phyloP scores from a whole-genome alignment of 2,329 filamentous ascomycete species.

The Talaromyces pinophilus region DNA sequence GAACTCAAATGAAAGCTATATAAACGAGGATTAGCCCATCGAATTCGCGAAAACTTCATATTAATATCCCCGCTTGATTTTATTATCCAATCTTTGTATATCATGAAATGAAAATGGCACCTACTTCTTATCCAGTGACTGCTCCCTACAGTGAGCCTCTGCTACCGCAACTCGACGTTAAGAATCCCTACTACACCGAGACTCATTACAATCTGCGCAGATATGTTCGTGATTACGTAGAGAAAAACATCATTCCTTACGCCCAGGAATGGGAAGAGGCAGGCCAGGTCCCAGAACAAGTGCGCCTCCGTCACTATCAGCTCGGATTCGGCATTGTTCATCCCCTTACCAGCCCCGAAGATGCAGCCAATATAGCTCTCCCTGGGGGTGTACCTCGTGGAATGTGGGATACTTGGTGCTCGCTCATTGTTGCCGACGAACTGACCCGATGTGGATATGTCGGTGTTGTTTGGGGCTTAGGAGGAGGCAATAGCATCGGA shows the following conservation, averaged over 20 bases:
- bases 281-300: constrained; percentile 52
- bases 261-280: constrained; percentile 66
- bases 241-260: constrained; percentile 59
- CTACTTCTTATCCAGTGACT: constrained; percentile 27
- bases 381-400: constrained; percentile 50
- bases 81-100: not conserved
- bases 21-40: not conserved
- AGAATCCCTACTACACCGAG: constrained; percentile 61
- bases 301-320: constrained; percentile 40
- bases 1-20: not conserved
- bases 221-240: constrained; percentile 60
- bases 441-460: constrained; percentile 56
- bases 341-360: constrained; percentile 40
- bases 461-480: constrained; percentile 60
- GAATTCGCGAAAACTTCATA: not conserved
- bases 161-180: constrained; percentile 49
- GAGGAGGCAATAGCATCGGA: constrained; percentile 63
- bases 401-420: constrained; percentile 60
- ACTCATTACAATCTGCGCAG: constrained; percentile 62
- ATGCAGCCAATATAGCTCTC: constrained; percentile 43
- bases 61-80: not conserved
- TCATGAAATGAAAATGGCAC: constrained; percentile 13
- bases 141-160: constrained; percentile 45
- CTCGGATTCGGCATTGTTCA: constrained; percentile 44
- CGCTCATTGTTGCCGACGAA: constrained; percentile 59